Base-by-base conservation (phyloP, 2,329 filamentous ascomycete species). In the Fusarium sterilihyphosum region DNA sequence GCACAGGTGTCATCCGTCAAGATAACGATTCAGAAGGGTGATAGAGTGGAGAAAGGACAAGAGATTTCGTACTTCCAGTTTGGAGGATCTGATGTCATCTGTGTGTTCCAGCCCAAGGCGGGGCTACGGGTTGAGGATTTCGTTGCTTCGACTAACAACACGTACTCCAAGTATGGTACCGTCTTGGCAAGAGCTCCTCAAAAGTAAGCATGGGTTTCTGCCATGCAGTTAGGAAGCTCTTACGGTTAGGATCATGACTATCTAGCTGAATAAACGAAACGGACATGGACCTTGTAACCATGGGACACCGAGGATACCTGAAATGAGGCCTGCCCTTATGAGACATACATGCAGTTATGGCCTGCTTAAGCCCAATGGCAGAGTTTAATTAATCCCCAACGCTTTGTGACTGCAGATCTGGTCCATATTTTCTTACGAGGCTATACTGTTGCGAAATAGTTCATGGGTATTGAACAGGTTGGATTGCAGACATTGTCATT, bases 391-490 rank as follows among this genome's bases (percentile, higher is more conserved):
- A 33, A 4, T 1, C 22, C 22, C 17, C 50, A 26, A 6, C 18
- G 4, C 2, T 22, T 26, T 26, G 5, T 16, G 13, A 26, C 10
- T 13, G 52, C 24, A 54, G 52, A 38, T 38, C 24, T 29, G 5
- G 18, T 5, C 50, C n/a, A 5, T 26, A 13, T 26, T 2, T 10
- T 20, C 17, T 20, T 0, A 12, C 4, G 7, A 29, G 18, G 9
- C 14, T 29, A 97, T 86, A n/a, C 92, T 88, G 58, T 89, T 88
- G 75, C 95, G 94, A 18, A 97, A 88, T 60, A 91, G 88, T 54
- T 89, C 87, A n/a, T 97, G 86, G 26, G 92, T 89, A 12, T 90
- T 87, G n/a, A 92, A 86, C 56, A 96, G 85, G 78, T 94, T 97
- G 1, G 88, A 53, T 84, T 83, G 49, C 88, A 81, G 14, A 77